Base-by-base conservation (phyloP, 306 rosid species). In the Hippophae gyantsensis region DNA sequence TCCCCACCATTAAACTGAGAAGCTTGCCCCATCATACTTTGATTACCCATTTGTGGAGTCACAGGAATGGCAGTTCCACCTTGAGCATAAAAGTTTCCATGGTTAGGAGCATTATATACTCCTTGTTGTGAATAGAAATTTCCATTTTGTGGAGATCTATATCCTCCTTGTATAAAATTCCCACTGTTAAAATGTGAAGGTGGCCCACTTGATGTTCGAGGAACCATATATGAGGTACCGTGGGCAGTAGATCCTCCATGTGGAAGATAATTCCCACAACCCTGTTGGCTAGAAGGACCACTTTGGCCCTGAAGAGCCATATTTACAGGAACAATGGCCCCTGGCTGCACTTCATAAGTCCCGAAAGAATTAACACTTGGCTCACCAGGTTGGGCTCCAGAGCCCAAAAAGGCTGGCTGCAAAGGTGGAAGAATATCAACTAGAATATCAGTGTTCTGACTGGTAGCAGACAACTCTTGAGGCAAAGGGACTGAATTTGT, bases 401-500 rank as follows among this genome's bases (percentile, higher is more conserved):
- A 65, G 72, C 73, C 54, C 58, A 79, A 62, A 73, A 72, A 85
- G 40, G 78, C 60, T 52, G 53, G 77, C 77, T 79, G 84, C 54
- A 81, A 77, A 41, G 76, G 93, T 10, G 89, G 95, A 44, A 89
- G 95, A 62, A 89, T 86, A 70, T 72, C 92, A 1, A 86, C 92
- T 44, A 89, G 81, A 62, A 86, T 79, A 69, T 84, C 97, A 54
- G 75, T 69, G 68, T 78, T 80, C 72, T 79, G 81, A 48, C 60
- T 69, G 62, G 82, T 63, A 44, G 72, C 48, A 26, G 83, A 63
- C 42, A 67, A 67, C 51, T 81, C 89, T 62, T 73, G 86, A 69
- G 82, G 63, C 41, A 43, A 44, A 73, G 68, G 70, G 42, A 58
- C 75, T 11, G 80, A 43, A 74, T 70, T 77, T 13, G 67, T 49